phyloP scores from a whole-genome alignment of 441 rosid genomes.

The Lepidium campestre region DNA sequence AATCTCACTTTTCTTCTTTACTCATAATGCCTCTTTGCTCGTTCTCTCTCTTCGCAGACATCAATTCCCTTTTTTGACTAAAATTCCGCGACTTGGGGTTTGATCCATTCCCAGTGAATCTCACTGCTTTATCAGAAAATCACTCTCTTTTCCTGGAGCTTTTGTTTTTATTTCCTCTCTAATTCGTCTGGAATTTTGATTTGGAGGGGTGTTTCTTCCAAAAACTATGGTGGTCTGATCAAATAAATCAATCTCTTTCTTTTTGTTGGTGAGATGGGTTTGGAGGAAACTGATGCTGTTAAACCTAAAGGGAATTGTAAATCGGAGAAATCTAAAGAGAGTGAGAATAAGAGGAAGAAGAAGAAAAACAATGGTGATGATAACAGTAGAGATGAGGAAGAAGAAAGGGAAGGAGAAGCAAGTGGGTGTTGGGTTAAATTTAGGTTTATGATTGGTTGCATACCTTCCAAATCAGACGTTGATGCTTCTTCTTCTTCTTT shows the following conservation, averaged over 20 bases:
- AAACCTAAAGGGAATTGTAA: constrained; percentile 3
- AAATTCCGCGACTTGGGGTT: constrained; percentile 25
- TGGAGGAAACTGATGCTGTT: not conserved
- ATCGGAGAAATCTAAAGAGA: constrained; percentile 16
- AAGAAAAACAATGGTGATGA: constrained; percentile 31
- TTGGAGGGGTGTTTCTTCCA: not conserved
- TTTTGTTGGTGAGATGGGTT: constrained; percentile 24
- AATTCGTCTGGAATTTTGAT: not conserved
- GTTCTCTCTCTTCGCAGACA: constrained; percentile 13
- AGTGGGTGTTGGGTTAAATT: constrained; percentile 80
- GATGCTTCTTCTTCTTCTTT: constrained; percentile 58
- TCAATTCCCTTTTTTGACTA: constrained; percentile 29
- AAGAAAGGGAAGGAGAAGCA: constrained; percentile 21
- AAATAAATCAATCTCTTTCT: not conserved
- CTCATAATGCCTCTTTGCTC: constrained; percentile 4
- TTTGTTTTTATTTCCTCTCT: not conserved
- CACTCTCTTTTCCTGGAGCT: not conserved
- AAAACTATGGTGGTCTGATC: constrained; percentile 3
- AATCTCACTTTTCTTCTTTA: not conserved
- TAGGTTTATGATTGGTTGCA: constrained; percentile 69
- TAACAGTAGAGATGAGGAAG: constrained; percentile 12
- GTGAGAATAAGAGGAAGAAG: constrained; percentile 33
- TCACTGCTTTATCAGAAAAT: constrained; percentile 9
- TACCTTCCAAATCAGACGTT: constrained; percentile 89
- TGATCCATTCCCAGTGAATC: constrained; percentile 25